These are phyloP conservation scores for Paxillus rubicundulus DNA, from an alignment of 768 basidiomycete species.

Conservation along the genomic window DNA sequence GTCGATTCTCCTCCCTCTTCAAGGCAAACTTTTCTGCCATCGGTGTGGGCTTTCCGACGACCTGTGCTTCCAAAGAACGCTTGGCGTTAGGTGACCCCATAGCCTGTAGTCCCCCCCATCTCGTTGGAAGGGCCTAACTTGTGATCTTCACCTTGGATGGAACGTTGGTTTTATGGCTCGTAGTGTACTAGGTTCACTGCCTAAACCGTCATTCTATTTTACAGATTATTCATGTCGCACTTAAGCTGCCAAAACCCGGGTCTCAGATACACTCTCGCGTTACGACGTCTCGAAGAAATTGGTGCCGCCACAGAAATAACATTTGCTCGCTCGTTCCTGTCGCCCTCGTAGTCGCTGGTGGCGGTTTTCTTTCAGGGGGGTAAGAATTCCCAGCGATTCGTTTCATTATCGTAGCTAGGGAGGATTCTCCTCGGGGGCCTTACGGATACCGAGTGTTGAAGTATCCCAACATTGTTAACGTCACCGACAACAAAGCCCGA, in stretches of 20 bases:
- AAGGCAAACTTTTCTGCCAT: too few species aligned
- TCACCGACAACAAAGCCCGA: constrained; percentile 33
- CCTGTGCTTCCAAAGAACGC: too few species aligned
- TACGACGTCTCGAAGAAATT: constrained; percentile 40
- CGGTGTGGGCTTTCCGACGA: too few species aligned
- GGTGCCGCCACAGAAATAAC: constrained; percentile 45
- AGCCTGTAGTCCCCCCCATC: too few species aligned
- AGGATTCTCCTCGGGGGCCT: constrained; percentile 37
- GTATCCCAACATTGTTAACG: constrained; percentile 38
- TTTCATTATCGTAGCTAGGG: not conserved
- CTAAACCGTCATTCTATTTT: too few species aligned
- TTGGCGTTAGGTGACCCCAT: too few species aligned
- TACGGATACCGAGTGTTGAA: constrained; percentile 19
- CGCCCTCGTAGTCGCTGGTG: constrained; percentile 44
- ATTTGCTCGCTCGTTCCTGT: constrained; percentile 39
- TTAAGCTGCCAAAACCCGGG: constrained; percentile 42
- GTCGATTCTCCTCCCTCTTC: too few species aligned
- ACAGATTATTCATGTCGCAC: too few species aligned
- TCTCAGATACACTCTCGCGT: constrained; percentile 39
- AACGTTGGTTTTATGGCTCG: too few species aligned
- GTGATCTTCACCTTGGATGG: too few species aligned
- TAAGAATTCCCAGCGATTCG: not conserved
- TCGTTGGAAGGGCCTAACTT: too few species aligned
- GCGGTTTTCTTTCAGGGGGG: constrained; percentile 44
- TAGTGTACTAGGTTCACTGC: too few species aligned